These are phyloP conservation scores for Aspergillus baeticus DNA, from an alignment of 495 filamentous ascomycete species.

Conservation along the genomic window DNA sequence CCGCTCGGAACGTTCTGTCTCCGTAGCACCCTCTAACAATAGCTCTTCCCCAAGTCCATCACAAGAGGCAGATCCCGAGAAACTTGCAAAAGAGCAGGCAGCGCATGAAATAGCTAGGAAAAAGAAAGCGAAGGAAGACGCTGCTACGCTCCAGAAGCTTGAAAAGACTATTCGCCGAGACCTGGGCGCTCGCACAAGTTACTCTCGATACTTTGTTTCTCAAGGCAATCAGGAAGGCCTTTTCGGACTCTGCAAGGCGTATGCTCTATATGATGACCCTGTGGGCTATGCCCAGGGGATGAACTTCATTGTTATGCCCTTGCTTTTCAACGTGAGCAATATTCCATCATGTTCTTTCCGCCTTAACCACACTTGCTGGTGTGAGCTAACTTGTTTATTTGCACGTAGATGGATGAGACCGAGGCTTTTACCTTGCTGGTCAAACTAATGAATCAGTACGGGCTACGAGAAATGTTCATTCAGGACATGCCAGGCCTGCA, in stretches of 20 bases:
- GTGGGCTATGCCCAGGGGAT: conserved; percentile 99
- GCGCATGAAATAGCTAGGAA: conserved; percentile 63
- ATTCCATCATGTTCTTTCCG: background rate
- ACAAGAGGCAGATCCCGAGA: conserved; percentile 63
- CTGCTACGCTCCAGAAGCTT: conserved; percentile 68
- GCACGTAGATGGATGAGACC: conserved; percentile 83
- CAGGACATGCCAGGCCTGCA: conserved; percentile 97
- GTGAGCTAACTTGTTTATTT: conserved; percentile 1
- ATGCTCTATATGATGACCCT: conserved; percentile 89
- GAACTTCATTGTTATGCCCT: conserved; percentile 98
- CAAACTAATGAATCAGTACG: conserved; percentile 94
- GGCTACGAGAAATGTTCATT: conserved; percentile 88
- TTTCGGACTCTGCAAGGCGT: conserved; percentile 95
- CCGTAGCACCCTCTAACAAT: conserved; percentile 58
- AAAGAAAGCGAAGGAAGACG: conserved; percentile 75
- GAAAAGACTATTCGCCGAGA: conserved; percentile 91
- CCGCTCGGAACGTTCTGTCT: conserved; percentile 74
- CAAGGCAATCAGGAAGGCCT: conserved; percentile 91
- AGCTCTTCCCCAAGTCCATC: conserved; percentile 57
- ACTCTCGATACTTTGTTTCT: conserved; percentile 85
- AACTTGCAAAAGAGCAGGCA: conserved; percentile 63
- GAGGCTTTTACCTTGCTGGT: conserved; percentile 95
- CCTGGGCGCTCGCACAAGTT: conserved; percentile 89
- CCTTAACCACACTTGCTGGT: background rate
- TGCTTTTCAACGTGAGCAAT: conserved; percentile 83